Evolutionary conservation across 2,329 filamentous ascomycete species (phyloP), one percentile per base, ranked within the genome.

Genomic region (Oidium heveae): DNA sequence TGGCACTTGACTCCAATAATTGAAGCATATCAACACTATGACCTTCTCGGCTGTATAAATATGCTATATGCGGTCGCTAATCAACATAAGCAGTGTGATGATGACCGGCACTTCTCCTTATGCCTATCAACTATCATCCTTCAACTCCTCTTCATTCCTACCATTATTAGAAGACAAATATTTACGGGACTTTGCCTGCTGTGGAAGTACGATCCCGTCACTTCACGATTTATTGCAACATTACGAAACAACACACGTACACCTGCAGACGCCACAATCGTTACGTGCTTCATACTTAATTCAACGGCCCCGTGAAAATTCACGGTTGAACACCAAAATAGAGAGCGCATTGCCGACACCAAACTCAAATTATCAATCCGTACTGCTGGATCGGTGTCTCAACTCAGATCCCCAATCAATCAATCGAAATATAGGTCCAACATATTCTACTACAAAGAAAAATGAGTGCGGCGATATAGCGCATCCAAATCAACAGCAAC

Each of bases 21-120:
- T 32, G 28, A 32, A 32, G 28, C 4, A 32, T 32, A 28, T 3
- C 6, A 28, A 6, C 3, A 28, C 24, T 28, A 32, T 32, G 7
- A 8, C 28, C 5, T 32, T 32, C 28, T 4, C 28, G 7, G 28
- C 9, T 32, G 6, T 8, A 32, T 8, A 1, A 8, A 8, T 6
- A 32, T 8, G 3, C 28, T 32, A 8, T n/a, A n/a, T n/a, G n/a
- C n/a, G n/a, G 28, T 32, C 28, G 28, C 28, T 32, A 32, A 46
- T 10, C 43, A 4, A 13, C 6, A 13, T 22, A 46, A n/a, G 22
- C 10, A 95, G 87, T 67, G 88, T 95, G 65, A 82, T 93, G 66
- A 95, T 95, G 85, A 80, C 86, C 57, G 88, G 91, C 63, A 95
- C 87, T 18, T 96, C 91, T n/a, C 91, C 91, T 12, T 94, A 89